Evolutionary conservation across 2,329 filamentous ascomycete genomes (phyloP).

Genomic region (Trichoderma semiorbis): DNA sequence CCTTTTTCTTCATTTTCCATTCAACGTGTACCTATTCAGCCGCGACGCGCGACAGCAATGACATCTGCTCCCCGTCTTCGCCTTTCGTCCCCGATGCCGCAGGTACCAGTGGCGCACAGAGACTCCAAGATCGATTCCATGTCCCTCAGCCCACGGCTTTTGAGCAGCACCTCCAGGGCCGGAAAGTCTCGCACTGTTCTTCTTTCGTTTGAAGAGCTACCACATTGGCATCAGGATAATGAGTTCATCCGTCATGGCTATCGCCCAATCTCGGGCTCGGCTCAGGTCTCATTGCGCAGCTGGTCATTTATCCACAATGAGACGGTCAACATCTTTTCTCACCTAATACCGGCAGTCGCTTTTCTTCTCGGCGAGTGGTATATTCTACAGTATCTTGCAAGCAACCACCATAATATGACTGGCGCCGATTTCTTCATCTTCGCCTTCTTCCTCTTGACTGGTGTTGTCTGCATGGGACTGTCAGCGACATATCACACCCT

Average conservation of each 20-base stretch:
- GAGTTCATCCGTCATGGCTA: slow-evolving; percentile 12
- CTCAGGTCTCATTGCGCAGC: not conserved
- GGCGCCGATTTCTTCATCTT: slow-evolving; percentile 1
- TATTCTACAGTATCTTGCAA: not conserved
- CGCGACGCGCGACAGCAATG: not conserved
- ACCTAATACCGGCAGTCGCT: not conserved
- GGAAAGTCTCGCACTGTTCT: not conserved
- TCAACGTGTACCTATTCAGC: not conserved
- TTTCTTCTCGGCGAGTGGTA: slow-evolving; percentile 8
- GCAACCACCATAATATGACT: not conserved
- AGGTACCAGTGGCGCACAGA: not conserved
- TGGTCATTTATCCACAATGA: slow-evolving; percentile 12
- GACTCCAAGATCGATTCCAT: not conserved
- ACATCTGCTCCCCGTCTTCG: slow-evolving; percentile 10
- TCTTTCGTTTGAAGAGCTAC: not conserved
- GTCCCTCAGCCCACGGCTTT: not conserved
- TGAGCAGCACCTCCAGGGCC: not conserved
- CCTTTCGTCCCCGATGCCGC: not conserved
- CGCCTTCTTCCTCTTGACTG: not conserved
- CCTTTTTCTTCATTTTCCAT: not conserved
- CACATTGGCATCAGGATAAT: slow-evolving; percentile 11
- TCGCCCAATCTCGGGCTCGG: slow-evolving; percentile 8
- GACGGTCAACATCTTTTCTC: slow-evolving; percentile 2
- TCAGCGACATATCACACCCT: slow-evolving; percentile 3
- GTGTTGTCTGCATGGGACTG: not conserved